Evolutionary conservation across 148 eudicot species (phyloP).

Genomic region (Cornus suecica): DNA sequence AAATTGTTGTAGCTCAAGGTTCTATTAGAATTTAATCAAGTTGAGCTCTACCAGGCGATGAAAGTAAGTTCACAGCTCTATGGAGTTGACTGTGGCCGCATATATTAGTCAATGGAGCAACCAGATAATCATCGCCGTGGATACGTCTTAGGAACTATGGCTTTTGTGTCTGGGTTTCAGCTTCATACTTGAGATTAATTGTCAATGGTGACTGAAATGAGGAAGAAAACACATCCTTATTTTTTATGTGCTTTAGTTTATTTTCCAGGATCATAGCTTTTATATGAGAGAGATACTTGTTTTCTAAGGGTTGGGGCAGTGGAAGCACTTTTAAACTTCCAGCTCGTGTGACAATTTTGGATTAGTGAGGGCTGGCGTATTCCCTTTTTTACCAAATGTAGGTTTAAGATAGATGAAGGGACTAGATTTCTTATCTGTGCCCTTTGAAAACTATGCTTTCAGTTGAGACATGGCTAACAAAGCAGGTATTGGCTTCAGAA

Average conservation of each 20-base stretch:
- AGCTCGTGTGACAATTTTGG: neutral
- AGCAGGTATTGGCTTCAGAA: neutral
- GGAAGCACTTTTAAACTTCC: neutral
- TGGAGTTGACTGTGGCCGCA: neutral
- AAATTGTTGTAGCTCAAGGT: neutral
- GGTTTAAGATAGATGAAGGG: slow-evolving; percentile 3
- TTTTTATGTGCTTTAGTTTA: neutral
- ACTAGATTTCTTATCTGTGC: neutral
- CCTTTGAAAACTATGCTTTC: neutral
- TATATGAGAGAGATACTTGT: neutral
- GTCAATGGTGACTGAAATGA: neutral
- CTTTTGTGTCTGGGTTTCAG: neutral
- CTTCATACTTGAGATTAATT: neutral
- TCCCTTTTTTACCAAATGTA: neutral
- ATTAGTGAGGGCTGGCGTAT: neutral
- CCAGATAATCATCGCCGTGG: neutral
- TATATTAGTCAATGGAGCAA: neutral
- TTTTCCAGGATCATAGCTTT: neutral
- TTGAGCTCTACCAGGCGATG: neutral
- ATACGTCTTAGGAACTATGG: neutral
- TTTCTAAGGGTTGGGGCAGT: neutral
- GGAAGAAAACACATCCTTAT: too few relatives aligned
- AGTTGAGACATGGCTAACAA: neutral
- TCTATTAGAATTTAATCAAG: neutral
- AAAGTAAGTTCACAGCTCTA: neutral